Base-by-base conservation (phyloP, 805 yeast genomes). In the Hanseniaspora hatyaiensis region DNA sequence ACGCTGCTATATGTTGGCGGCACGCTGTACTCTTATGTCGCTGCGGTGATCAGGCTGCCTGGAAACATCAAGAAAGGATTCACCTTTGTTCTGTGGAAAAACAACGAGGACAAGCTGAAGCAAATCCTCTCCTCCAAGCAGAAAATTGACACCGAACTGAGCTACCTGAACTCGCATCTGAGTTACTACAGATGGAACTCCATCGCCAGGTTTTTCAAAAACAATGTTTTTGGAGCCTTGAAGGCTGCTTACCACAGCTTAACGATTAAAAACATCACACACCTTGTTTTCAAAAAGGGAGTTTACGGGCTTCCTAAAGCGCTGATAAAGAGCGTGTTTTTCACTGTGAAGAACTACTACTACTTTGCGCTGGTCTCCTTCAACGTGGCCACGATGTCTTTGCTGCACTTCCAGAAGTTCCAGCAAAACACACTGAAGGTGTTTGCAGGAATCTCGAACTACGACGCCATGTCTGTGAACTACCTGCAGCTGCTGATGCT, bases 181-280 rank as follows among this genome's bases (percentile, higher is more conserved):
- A 12, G 28, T 15, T 44, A 44, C 19, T 44, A 44, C 31, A 44
- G 48, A 37, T 44, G 48, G 48, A 36, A 36, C 12, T 20, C 19
- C 1, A 13, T 44, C 1, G 16, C 31, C 8, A 24, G 30, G 16
- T 44, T 44, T 12, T 36, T 44, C 15, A 44, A n/a, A 6, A n/a
- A n/a, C 12, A 30, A 36, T 24, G n/a, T 44, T 3, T 28, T 18
- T 6, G 34, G 28, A 6, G 23, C 12, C 2, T 22, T 44, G 4
- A 36, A 36, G 12, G 13, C 36, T 4, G 3, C 36, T 6, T 30
- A 36, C 22, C 12, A 15, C 6, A 20, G 12, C 3, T 20, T 44
- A 13, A 24, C 31, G 8, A 24, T 39, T 3, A 44, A 29, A 16
- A 28, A 26, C 4, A 6, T 44, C 5, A 19, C 19, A 18, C 29